Evolutionary conservation across 2,329 filamentous ascomycete genomes (phyloP).

Genomic region (Sarocladium brachiariae): DNA sequence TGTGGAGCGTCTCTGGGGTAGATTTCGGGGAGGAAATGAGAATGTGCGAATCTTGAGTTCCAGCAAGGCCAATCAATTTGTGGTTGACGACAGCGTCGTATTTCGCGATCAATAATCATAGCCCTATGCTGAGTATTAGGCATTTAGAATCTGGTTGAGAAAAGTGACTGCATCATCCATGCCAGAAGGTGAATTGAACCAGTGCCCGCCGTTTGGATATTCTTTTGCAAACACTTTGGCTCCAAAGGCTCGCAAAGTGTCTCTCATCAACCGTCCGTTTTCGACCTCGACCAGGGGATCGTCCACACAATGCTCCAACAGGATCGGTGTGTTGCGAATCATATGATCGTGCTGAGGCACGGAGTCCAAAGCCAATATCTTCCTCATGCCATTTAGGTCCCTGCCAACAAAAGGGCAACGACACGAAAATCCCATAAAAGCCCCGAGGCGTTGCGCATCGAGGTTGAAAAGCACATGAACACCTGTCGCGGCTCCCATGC

Average conservation of each 20-base stretch:
- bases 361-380: slow-evolving; percentile 17
- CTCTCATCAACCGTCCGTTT: slow-evolving; percentile 27
- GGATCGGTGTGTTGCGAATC: slow-evolving; percentile 34
- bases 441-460: slow-evolving; percentile 19
- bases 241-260: slow-evolving; percentile 29
- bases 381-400: slow-evolving; percentile 24
- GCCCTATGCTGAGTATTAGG: no score
- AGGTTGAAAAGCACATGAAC: slow-evolving; percentile 31
- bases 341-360: slow-evolving; percentile 21
- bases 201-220: slow-evolving; percentile 36
- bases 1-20: slow-evolving; percentile 12
- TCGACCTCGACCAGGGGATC: slow-evolving; percentile 33
- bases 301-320: slow-evolving; percentile 38
- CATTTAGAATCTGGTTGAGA: slow-evolving; percentile 14
- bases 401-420: slow-evolving; percentile 29
- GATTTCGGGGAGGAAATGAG: slow-evolving; percentile 12
- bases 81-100: no score
- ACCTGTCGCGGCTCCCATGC: slow-evolving; percentile 37
- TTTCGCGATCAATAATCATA: no score
- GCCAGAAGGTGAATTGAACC: slow-evolving; percentile 35
- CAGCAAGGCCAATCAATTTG: slow-evolving; percentile 10
- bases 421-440: slow-evolving; percentile 32
- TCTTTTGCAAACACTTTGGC: slow-evolving; percentile 32
- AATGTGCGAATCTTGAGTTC: slow-evolving; percentile 11
- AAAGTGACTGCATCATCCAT: slow-evolving; percentile 34